These are phyloP conservation scores for Ulmus americana DNA, from an alignment of 331 rosid species.

Conservation along the genomic window DNA sequence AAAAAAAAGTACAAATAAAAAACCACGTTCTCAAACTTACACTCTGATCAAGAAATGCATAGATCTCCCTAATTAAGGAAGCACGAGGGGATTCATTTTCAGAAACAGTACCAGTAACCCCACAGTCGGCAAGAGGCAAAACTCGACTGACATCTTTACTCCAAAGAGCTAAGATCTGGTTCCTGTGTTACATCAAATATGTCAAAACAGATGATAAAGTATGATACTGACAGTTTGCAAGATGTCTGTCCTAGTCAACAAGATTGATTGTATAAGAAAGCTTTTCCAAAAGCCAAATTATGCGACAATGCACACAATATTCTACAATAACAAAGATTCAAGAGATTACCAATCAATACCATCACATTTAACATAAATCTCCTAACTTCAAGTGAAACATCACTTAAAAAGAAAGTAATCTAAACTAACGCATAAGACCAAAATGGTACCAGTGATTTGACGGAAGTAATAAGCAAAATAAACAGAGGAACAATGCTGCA, in stretches of 20 bases:
- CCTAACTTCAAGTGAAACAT: too few relatives aligned
- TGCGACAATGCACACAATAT: too few relatives aligned
- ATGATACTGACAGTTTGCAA: conserved; percentile 6
- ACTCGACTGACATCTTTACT: conserved; percentile 83
- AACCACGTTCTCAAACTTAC: conserved; percentile 47
- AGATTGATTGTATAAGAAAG: too few relatives aligned
- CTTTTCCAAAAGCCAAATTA: too few relatives aligned
- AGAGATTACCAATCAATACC: too few relatives aligned
- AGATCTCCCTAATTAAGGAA: conserved; percentile 75
- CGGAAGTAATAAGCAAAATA: neutral
- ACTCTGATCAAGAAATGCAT: conserved; percentile 78
- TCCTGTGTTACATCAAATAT: conserved; percentile 51
- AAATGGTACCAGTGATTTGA: conserved; percentile 1
- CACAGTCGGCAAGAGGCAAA: conserved; percentile 87
- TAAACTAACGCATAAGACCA: neutral
- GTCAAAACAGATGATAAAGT: neutral
- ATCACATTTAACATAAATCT: too few relatives aligned
- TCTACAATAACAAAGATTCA: too few relatives aligned
- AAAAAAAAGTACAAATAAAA: neutral
- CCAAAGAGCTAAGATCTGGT: conserved; percentile 81
- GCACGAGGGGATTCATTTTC: conserved; percentile 52
- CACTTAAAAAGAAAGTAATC: too few relatives aligned
- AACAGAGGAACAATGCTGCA: neutral
- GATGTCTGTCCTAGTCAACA: too few relatives aligned
- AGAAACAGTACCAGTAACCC: conserved; percentile 47